Conservation (phyloP, 1,284 basidiomycete species). For the Fomitopsis betulina region DNA sequence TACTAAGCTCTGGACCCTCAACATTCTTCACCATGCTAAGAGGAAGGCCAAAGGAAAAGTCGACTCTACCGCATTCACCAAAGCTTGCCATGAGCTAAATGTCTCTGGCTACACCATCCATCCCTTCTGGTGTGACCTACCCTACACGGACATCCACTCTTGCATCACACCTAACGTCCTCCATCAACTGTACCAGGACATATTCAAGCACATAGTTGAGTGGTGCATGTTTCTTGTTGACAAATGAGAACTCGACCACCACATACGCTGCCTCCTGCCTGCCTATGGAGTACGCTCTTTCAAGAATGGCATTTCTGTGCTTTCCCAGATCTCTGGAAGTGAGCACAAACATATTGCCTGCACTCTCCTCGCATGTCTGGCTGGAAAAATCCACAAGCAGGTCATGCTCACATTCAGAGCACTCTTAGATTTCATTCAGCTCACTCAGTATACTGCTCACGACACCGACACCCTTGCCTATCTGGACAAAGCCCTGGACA, state of each 20-base stretch:
- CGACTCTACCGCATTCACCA: background rate
- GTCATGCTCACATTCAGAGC: conserved; percentile 8
- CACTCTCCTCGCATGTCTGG: conserved; percentile 16
- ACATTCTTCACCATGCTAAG: background rate
- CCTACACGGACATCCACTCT: no score
- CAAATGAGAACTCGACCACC: conserved; percentile 17
- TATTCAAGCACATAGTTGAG: conserved; percentile 27
- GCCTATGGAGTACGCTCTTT: conserved; percentile 18
- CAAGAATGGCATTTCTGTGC: conserved; percentile 19
- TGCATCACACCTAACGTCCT: conserved; percentile 38
- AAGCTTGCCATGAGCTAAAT: background rate
- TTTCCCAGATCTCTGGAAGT: conserved; percentile 16
- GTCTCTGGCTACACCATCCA: no score
- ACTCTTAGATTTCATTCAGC: conserved; percentile 23
- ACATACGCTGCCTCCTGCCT: conserved; percentile 14
- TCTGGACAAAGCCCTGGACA: conserved; percentile 17
- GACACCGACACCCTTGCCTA: conserved; percentile 13
- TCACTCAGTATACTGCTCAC: no score
- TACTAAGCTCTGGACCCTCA: conserved; percentile 10
- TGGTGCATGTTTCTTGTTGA: conserved; percentile 18
- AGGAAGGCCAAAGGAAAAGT: background rate
- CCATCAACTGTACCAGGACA: conserved; percentile 36
- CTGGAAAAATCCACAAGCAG: background rate
- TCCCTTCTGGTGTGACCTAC: no score
- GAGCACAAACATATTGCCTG: conserved; percentile 20